Evolutionary conservation across 768 basidiomycete species (phyloP), one percentile per base, ranked within the genome.

Genomic region (Leucosporidium yakuticum): DNA sequence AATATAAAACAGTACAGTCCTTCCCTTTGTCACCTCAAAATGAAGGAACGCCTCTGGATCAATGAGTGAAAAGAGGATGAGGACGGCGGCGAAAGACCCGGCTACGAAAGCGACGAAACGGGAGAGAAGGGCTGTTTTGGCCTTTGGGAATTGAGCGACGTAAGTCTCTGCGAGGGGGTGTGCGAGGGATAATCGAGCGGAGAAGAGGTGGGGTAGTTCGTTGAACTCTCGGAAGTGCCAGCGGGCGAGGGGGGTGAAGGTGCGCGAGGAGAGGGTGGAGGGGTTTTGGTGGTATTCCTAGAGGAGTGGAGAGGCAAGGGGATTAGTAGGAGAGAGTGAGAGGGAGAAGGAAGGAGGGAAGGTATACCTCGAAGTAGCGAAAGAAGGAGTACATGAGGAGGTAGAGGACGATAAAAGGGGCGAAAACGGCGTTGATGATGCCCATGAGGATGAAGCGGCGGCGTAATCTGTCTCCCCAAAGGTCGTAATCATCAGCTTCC

Each of bases 181-280:
- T 64, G 90, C 92, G 76, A 90, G 87, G 71, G 92, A 87, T 57
- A 98, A 81, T 61, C 96, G 83, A 57, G 91, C 83, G 47, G 85
- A 83, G 78, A 98, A 99, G 47, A 94, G 81, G 79, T 99, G 96
- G 0, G 92, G 89, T 14, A 99, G 82, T 76, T 99, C 96, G 77
- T 99, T 99, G 82, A 97, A 99, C 77, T 99, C 96, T 64, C 96
- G 84, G 77, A 98, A 98, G 77, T 97, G 98, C 96, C 96, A 99
- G 69, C 91, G 87, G 6, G 94, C 94, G 68, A 89, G 94, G 0
- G 87, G 88, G 0, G 96, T 99, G 76, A 98, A 99, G 64, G 89
- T 85, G 39, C 96, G 87, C 17, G 88, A 87, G 48, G 93, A 89
- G 59, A 98, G 91, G 1, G 91, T 87, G 0, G 96, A 97, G 2